Evolutionary conservation across 805 yeast species (phyloP).

Genomic region (Wickerhamiella sergipiensis): DNA sequence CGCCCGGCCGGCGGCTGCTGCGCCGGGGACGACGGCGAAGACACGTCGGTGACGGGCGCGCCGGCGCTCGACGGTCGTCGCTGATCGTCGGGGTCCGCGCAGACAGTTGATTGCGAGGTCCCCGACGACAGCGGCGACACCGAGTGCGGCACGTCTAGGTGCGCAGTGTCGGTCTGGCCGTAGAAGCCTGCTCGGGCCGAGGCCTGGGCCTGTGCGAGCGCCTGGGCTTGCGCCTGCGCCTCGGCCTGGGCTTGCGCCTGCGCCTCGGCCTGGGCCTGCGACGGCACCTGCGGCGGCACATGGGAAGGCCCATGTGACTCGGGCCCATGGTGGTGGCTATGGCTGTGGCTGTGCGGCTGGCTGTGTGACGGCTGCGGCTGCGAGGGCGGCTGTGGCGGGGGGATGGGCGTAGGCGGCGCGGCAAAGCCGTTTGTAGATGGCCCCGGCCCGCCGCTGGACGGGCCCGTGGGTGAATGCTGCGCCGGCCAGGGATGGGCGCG

Average conservation of each 20-base stretch:
- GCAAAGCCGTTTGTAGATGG: background rate
- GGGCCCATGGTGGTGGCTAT: no score
- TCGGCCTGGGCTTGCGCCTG: constrained; percentile 2
- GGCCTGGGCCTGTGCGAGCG: background rate
- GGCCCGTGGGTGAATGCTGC: background rate
- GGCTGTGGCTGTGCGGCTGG: no score
- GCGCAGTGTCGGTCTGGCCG: background rate
- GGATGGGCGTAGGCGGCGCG: background rate
- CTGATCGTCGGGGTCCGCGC: background rate
- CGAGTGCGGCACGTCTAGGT: background rate
- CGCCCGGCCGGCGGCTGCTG: background rate
- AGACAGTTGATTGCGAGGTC: background rate
- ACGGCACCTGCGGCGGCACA: background rate
- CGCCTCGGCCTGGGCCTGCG: background rate
- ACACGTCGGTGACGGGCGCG: background rate
- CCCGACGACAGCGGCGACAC: background rate
- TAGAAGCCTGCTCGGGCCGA: background rate
- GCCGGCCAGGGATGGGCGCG: background rate
- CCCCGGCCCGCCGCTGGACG: background rate
- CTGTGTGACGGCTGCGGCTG: no score
- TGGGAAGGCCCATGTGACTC: no score
- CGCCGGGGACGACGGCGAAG: background rate
- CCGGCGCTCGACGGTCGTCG: background rate
- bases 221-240: background rate
- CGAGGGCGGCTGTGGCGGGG: background rate